These are phyloP conservation scores for Circinella minor DNA, from an alignment of 371 early-diverging fungal genomes.

Conservation along the genomic window DNA sequence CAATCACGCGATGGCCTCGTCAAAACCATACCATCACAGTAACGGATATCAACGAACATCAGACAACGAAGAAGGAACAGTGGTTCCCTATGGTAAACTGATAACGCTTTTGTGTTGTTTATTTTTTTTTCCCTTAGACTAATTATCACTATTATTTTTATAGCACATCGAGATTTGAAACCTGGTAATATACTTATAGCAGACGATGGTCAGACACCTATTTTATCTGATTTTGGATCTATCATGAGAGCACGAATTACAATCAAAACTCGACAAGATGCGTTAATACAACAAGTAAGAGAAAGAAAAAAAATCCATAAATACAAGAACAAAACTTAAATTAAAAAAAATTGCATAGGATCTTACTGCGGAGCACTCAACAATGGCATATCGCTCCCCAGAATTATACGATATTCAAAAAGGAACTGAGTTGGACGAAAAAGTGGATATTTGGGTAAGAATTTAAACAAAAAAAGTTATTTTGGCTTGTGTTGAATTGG, in stretches of 20 bases:
- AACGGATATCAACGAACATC: slow-evolving; percentile 8
- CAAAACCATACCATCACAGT: slow-evolving; percentile 3
- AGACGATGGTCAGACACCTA: slow-evolving; percentile 67
- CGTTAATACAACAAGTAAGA: slow-evolving; percentile 60
- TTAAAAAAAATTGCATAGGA: slow-evolving; percentile 13
- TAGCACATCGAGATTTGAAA: slow-evolving; percentile 77
- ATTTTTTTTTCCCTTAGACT: neutral
- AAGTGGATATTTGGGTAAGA: slow-evolving; percentile 78
- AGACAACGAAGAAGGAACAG: slow-evolving; percentile 11
- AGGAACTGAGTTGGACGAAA: slow-evolving; percentile 62
- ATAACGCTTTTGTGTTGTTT: neutral
- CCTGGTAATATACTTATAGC: slow-evolving; percentile 67
- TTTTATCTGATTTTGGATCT: slow-evolving; percentile 80
- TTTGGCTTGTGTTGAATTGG: neutral
- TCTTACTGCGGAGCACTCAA: slow-evolving; percentile 60
- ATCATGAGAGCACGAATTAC: slow-evolving; percentile 59
- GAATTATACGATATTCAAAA: slow-evolving; percentile 80
- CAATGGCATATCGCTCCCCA: slow-evolving; percentile 79
- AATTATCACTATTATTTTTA: neutral
- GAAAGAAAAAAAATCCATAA: too few species aligned
- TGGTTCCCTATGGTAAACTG: slow-evolving; percentile 34
- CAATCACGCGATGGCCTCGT: slow-evolving; percentile 3
- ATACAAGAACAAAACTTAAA: neutral
- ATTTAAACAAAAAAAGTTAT: neutral
- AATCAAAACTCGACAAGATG: slow-evolving; percentile 62